These are phyloP conservation scores for Globisporangium splendens DNA, from an alignment of 352 stramenopile genomes.

Conservation along the genomic window DNA sequence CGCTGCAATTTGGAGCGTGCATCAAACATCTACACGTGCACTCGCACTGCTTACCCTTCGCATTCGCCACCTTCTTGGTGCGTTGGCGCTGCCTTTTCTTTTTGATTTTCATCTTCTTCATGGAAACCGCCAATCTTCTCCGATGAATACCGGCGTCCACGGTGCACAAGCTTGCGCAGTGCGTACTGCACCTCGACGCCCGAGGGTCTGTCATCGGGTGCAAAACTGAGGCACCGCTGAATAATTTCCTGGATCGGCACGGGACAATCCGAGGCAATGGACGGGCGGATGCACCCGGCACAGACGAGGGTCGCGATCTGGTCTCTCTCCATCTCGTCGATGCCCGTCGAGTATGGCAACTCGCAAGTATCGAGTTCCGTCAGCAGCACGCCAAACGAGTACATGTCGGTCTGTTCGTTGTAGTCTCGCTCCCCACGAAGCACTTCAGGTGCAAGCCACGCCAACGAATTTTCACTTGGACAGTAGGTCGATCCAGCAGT, in stretches of 20 bases:
- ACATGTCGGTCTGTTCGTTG: conserved; percentile 36
- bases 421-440: conserved; percentile 25
- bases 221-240: conserved; percentile 42
- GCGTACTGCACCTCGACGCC: conserved; percentile 35
- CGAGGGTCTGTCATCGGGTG: conserved; percentile 29
- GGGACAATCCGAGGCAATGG: conserved; percentile 40
- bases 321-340: conserved; percentile 32
- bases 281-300: conserved; percentile 40
- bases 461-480: conserved; percentile 17
- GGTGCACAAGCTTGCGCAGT: conserved; percentile 30
- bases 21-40: too few species aligned
- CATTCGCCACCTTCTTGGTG: too few species aligned
- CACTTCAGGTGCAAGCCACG: conserved; percentile 55
- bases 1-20: too few species aligned
- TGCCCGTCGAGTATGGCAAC: conserved; percentile 33
- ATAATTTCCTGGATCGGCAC: conserved; percentile 42
- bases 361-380: conserved; percentile 61
- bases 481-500: background rate
- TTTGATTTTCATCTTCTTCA: too few species aligned
- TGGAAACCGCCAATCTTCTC: too few species aligned
- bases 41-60: too few species aligned
- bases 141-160: too few species aligned
- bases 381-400: conserved; percentile 48
- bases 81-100: too few species aligned
- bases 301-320: conserved; percentile 49